Evolutionary conservation across 2,329 filamentous ascomycete genomes (phyloP), one percentile per base, ranked within the genome.

Genomic region (Pseudogymnoascus sp.): DNA sequence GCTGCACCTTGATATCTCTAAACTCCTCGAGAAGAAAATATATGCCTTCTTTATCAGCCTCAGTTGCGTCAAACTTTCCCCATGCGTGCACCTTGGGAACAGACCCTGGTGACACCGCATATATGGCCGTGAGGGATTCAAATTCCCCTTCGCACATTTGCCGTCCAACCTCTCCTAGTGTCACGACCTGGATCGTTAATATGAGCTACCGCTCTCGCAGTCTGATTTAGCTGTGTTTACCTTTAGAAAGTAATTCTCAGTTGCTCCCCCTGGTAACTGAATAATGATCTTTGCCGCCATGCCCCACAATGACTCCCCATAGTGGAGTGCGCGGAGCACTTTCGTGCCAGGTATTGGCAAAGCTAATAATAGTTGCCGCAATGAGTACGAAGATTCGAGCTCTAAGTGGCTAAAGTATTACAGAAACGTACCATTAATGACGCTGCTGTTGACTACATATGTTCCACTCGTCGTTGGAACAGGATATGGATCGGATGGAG

Each of bases 21-120:
- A 71, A 74, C 36, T 75, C 69, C n/a, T 62, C 67, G 14, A 73
- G 64, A 23, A 71, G 67, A 63, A 73, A 74, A 61, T 73, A 68
- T 25, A 28, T 51, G 45, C 14, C 8, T n/a, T 51, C 6, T 14
- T 51, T 4, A n/a, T n/a, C 23, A 5, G 13, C 28, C 23, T 4
- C 14, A 51, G 45, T 21, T 6, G 37, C 31, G 31, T 63, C 45
- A 60, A 64, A 68, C 6, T 61, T 67, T 11, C 68, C 67, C 64
- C 64, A 68, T 11, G 63, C 65, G 41, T 68, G 63, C n/a, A 66
- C 65, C 21, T 64, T 63, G 1, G 67, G 64, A 31, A 45, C 64
- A 37, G 67, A 70, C 6, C 66, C 62, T 3, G 43, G 43, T 2
- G 21, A 48, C 6, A 48, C 43, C 1, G 43, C 10, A 48, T 23